A percentile compares a stretch with the other conserved stretches of the same genome.
Evolutionary conservation across 495 filamentous ascomycete genomes (phyloP).

Genomic region (Penicillium nucicola): DNA sequence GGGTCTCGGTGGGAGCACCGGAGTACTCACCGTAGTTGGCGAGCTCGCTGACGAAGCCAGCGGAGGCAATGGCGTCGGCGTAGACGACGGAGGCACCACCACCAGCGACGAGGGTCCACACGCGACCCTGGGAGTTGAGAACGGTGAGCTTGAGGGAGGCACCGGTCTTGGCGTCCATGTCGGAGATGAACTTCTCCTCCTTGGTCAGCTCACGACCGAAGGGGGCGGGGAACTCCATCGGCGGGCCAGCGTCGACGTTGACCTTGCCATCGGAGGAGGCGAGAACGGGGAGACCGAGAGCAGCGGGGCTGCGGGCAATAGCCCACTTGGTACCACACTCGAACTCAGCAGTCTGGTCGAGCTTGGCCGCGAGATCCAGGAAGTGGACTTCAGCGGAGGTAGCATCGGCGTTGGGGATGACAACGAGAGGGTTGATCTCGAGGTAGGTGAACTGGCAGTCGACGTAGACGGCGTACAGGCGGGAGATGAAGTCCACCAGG

Average conservation of each 20-base stretch:
- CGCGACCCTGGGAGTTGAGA: constrained; percentile 83
- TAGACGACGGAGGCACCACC: constrained; percentile 99
- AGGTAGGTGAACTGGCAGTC: constrained; percentile 99
- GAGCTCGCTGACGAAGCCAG: constrained; percentile 91
- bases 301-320: constrained; percentile 81
- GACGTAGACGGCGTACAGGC: constrained; percentile 95
- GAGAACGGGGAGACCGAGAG: constrained; percentile 69
- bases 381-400: constrained; percentile 97
- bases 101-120: constrained; percentile 98
- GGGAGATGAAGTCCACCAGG: constrained; percentile 94
- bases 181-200: constrained; percentile 98
- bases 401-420: constrained; percentile 87
- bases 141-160: constrained; percentile 98
- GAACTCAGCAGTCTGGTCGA: constrained; percentile 99
- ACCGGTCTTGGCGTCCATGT: constrained; percentile 98
- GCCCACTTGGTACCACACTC: constrained; percentile 99
- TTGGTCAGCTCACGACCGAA: constrained; percentile 98
- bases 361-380: constrained; percentile 96
- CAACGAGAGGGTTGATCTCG: constrained; percentile 98
- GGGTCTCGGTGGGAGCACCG: constrained; percentile 94
- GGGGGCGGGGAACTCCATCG: constrained; percentile 97
- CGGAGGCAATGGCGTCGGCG: constrained; percentile 95
- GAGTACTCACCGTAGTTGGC: constrained; percentile 99
- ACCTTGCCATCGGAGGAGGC: constrained; percentile 65
- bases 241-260: constrained; percentile 93